Percentiles rank a stretch among this genome's conserved stretches.
Evolutionary conservation across 2,329 filamentous ascomycete genomes (phyloP).

Genomic region (Cordyceps tenuipes): DNA sequence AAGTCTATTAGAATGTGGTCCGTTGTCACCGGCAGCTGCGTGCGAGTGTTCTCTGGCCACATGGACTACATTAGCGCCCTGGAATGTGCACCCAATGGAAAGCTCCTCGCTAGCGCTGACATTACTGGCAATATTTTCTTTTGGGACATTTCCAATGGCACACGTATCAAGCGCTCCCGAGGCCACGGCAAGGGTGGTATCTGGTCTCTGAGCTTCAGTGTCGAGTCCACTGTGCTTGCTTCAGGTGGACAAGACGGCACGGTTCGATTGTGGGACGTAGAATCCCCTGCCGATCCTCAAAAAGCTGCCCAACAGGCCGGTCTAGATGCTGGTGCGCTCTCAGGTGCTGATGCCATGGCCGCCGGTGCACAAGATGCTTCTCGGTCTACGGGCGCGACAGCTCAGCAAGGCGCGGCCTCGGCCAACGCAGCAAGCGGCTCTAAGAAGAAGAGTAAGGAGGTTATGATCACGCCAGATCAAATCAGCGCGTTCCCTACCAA

Average conservation of each 20-base stretch:
- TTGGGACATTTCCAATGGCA: conserved; percentile 86
- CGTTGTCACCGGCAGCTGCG: conserved; percentile 75
- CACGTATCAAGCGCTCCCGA: conserved; percentile 81
- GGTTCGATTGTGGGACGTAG: conserved; percentile 88
- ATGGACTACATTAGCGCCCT: conserved; percentile 78
- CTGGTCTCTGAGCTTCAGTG: conserved; percentile 86
- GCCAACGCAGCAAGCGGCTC: conserved; percentile 24
- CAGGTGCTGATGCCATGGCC: conserved; percentile 29
- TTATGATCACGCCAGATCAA: conserved; percentile 83
- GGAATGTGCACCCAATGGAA: conserved; percentile 79
- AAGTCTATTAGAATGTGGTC: conserved; percentile 98
- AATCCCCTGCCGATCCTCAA: conserved; percentile 58
- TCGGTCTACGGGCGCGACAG: conserved; percentile 6
- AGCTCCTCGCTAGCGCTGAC: conserved; percentile 85
- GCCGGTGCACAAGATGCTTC: conserved; percentile 5
- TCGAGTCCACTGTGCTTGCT: conserved; percentile 82
- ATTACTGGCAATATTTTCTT: conserved; percentile 82
- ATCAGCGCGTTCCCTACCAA: conserved; percentile 94
- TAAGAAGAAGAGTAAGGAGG: conserved; percentile 83
- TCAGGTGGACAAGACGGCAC: conserved; percentile 89
- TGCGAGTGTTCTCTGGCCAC: conserved; percentile 88
- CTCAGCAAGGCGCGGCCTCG: conserved; percentile 21
- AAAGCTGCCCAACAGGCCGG: conserved; percentile 42
- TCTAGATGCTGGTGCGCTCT: conserved; percentile 32
- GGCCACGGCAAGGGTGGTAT: conserved; percentile 92